These are phyloP conservation scores for Anastatica hierochuntica DNA, from an alignment of 345 rosid genomes.

Conservation along the genomic window DNA sequence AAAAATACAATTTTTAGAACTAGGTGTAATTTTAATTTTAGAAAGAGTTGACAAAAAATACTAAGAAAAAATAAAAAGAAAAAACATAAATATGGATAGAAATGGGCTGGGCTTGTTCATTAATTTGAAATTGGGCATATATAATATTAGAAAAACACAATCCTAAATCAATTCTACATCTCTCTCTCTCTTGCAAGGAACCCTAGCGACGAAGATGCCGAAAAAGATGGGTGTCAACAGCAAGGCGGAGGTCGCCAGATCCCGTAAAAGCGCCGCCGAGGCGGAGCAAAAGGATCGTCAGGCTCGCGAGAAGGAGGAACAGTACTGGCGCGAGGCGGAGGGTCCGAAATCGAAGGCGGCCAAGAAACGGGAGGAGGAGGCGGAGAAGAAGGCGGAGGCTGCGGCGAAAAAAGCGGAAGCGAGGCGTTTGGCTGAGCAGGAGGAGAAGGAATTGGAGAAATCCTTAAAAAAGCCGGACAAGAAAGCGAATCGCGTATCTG, in stretches of 20 bases:
- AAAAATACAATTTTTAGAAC: no score
- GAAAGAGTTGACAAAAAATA: no score
- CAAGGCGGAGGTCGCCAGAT: conserved; percentile 89
- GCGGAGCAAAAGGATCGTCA: conserved; percentile 71
- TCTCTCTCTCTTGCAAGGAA: no score
- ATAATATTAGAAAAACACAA: no score
- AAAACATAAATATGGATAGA: no score
- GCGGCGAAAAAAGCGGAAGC: conserved; percentile 65
- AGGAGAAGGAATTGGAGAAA: conserved; percentile 75
- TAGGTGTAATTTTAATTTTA: no score
- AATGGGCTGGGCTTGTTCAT: no score
- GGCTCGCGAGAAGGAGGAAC: conserved; percentile 66
- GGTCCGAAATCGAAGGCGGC: conserved; percentile 69
- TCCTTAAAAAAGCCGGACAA: conserved; percentile 63
- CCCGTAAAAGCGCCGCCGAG: conserved; percentile 63
- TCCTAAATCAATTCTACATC: no score
- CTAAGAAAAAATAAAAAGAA: no score
- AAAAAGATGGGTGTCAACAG: conserved; percentile 94
- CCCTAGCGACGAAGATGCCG: conserved; percentile 53
- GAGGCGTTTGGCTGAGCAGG: conserved; percentile 62
- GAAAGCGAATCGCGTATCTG: conserved; percentile 64
- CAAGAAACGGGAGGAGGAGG: conserved; percentile 86
- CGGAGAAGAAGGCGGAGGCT: conserved; percentile 77
- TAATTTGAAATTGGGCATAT: no score
- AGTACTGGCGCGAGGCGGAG: conserved; percentile 95